Conservation (phyloP, 345 rosid genomes). For the Microcos paniculata region DNA sequence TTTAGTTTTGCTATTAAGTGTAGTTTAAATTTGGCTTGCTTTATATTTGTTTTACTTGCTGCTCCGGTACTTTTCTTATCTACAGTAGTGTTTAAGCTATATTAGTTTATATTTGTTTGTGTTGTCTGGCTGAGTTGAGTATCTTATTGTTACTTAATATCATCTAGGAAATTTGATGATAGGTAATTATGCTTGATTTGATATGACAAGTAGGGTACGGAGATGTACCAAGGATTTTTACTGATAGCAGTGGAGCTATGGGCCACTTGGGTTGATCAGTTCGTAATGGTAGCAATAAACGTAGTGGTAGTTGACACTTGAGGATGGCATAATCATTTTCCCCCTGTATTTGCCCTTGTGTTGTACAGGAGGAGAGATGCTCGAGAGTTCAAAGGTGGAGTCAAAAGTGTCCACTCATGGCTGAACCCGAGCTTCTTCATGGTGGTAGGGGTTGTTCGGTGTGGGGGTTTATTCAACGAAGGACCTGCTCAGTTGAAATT, state of each 20-base stretch:
- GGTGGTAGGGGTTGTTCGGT: slow-evolving; percentile 33
- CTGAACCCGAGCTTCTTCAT: slow-evolving; percentile 43
- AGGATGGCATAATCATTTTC: slow-evolving; percentile 68
- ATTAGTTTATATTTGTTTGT: slow-evolving; percentile 30
- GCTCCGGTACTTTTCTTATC: slow-evolving; percentile 39
- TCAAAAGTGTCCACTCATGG: slow-evolving; percentile 50
- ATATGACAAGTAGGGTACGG: slow-evolving; percentile 31
- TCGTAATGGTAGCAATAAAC: slow-evolving; percentile 51
- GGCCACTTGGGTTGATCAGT: slow-evolving; percentile 37
- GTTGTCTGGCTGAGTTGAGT: slow-evolving; percentile 24
- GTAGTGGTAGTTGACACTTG: slow-evolving; percentile 63
- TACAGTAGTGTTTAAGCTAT: slow-evolving; percentile 52
- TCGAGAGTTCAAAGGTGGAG: slow-evolving; percentile 53
- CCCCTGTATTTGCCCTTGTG: slow-evolving; percentile 71
- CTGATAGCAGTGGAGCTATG: slow-evolving; percentile 41
- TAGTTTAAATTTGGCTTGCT: slow-evolving; percentile 67
- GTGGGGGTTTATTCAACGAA: slow-evolving; percentile 39
- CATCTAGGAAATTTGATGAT: slow-evolving; percentile 19
- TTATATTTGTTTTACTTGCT: slow-evolving; percentile 52
- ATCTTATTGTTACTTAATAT: slow-evolving; percentile 10
- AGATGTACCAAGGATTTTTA: slow-evolving; percentile 33
- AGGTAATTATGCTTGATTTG: slow-evolving; percentile 31
- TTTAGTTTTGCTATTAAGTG: slow-evolving; percentile 58
- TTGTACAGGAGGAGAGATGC: slow-evolving; percentile 67
- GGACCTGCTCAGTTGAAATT: slow-evolving; percentile 35